Evolutionary conservation across 179 eudicot genomes (phyloP).

Genomic region (Actinidia polygama): DNA sequence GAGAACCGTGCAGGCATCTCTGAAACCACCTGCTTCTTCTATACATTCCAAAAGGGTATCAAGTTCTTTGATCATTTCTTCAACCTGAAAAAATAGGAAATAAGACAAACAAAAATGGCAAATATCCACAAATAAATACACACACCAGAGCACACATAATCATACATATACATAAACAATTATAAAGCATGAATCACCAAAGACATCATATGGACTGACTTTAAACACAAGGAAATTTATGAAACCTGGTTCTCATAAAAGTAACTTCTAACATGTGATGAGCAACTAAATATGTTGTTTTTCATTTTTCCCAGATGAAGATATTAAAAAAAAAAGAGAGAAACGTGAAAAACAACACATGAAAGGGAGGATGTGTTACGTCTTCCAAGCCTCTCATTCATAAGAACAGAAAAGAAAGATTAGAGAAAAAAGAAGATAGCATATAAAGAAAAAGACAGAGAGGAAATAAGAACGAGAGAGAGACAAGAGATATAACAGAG

Average conservation of each 20-base stretch:
- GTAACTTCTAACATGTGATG: background rate
- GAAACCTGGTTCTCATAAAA: background rate
- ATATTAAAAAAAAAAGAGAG: background rate
- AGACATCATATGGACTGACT: background rate
- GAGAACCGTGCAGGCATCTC: conserved; percentile 57
- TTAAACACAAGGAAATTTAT: background rate
- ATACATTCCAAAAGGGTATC: conserved; percentile 69
- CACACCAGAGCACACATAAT: background rate
- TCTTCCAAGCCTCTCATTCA: background rate
- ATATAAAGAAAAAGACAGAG: background rate
- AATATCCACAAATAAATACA: background rate
- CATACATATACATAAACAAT: conserved; percentile 5
- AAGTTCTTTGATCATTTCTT: conserved; percentile 78
- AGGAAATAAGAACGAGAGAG: background rate
- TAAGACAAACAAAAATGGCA: conserved; percentile 6
- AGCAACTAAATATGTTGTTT: background rate
- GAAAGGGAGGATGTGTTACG: background rate
- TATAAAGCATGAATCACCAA: background rate
- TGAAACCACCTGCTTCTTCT: conserved; percentile 75
- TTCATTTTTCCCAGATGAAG: background rate
- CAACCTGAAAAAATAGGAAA: conserved; percentile 57
- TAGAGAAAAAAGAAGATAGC: background rate
- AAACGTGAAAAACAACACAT: background rate
- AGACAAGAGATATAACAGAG: background rate
- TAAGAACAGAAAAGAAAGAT: background rate